Base-by-base conservation (phyloP, 768 basidiomycete species). In the Heimioporus sp. region DNA sequence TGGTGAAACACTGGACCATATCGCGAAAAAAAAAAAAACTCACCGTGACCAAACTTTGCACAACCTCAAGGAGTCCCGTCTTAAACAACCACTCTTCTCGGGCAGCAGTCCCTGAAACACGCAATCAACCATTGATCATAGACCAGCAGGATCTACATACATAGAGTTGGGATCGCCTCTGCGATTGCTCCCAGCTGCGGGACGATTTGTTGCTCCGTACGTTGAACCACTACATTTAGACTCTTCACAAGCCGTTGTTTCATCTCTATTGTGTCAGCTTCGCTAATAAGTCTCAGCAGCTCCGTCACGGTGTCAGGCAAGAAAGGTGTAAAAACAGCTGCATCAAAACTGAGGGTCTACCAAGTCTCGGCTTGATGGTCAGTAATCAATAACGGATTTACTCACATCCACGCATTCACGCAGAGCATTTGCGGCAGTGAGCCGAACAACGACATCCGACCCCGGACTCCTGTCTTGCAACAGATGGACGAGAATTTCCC, bases 401-500 rank as follows among this genome's bases (percentile, higher is more conserved):
- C 90, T 57, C 71, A 95, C 94, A 65, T 96, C 88, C 20, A 93
- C 80, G 61, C 91, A 91, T 64, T 93, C 87, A 36, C 82, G 79
- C 28, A 98, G 65, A 12, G 92, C 86, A 20, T 81, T 76, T 0
- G 90, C 87, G 21, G 94, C 87, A 1, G 92, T 92, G 34, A 98
- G 74, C 5, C 92, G 83, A 43, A 98, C 93, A 15, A 93, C 94
- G 20, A 80, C 74, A 63, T 96, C 92, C 4, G 88, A 84, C 10
- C 89, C 84, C 8, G 78, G 73, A 5, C 83, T 79, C 40, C 81
- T 79, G 55, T 89, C 85, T 53, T 77, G 76, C 44, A 98, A 67
- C 20, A 98, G 78, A 63, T 90, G 83, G 9, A 88, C 74, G 1
- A 98, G 75, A 30, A 93, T 78, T 55, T 90, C 80, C 92, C 93